Base-by-base conservation (phyloP, 2,329 filamentous ascomycete species). In the Massarina eburnea region DNA sequence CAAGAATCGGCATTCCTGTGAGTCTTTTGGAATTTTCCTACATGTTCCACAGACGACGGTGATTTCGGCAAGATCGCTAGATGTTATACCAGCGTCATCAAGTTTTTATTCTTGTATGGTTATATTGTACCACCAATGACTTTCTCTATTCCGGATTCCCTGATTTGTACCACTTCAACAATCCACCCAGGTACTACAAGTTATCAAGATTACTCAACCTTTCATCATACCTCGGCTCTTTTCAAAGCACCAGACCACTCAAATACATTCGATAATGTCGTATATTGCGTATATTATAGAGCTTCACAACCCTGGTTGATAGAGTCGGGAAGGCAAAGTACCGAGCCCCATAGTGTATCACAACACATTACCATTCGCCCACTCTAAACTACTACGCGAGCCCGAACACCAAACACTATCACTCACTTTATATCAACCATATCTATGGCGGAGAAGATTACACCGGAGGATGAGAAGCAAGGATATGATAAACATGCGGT, bases 311-410 rank as follows among this genome's bases (percentile, higher is more conserved):
- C 51, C 48, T 39, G 53, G 49, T 43, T 36, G 1, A n/a, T 32
- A 49, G 54, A 35, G 18, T 41, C 49, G 45, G 49, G 17, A 43
- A 26, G 37, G 30, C 35, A 45, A 53, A 48, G 39, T 47, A 46
- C 52, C 54, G 52, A 40, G 49, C 27, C n/a, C 46, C 42, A 29
- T 42, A 57, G 54, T 57, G 44, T 57, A 46, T n/a, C 20, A 15
- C 35, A 38, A 24, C n/a, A 18, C 32, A 36, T 9, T 15, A 38
- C 35, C 26, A 38, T 38, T 20, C n/a, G 18, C 18, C 17, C 27
- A 30, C 27, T 30, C 34, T 26, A n/a, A n/a, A n/a, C n/a, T n/a
- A n/a, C n/a, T n/a, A n/a, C n/a, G n/a, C n/a, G n/a, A n/a, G n/a
- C n/a, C n/a, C n/a, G n/a, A n/a, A n/a, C n/a, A n/a, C n/a, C n/a